Evolutionary conservation across 2,329 filamentous ascomycete genomes (phyloP).

Genomic region (Hypoxylon sp.): DNA sequence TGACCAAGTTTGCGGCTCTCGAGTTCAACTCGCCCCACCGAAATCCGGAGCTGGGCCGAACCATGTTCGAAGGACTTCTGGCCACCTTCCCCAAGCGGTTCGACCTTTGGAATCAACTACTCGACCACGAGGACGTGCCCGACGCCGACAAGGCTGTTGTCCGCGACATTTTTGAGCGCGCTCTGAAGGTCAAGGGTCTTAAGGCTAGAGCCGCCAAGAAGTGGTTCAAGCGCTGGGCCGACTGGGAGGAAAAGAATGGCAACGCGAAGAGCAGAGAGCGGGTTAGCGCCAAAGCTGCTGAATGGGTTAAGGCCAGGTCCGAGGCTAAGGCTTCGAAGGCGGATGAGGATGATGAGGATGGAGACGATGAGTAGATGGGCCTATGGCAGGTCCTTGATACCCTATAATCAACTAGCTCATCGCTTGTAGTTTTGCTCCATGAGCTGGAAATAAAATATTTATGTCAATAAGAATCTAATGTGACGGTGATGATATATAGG

Average conservation of each 20-base stretch:
- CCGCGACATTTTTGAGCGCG: constrained; percentile 83
- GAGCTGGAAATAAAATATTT: no score
- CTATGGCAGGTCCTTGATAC: no score
- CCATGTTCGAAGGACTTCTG: constrained; percentile 90
- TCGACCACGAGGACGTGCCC: constrained; percentile 79
- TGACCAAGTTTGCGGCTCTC: constrained; percentile 87
- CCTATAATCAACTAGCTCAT: no score
- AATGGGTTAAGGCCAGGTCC: constrained; percentile 68
- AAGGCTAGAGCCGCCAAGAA: constrained; percentile 85
- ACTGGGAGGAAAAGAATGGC: constrained; percentile 82
- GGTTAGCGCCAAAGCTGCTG: constrained; percentile 74
- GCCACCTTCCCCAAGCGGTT: constrained; percentile 86
- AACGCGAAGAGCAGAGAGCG: constrained; percentile 74
- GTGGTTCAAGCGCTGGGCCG: constrained; percentile 91
- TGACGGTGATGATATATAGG: no score
- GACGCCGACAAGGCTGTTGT: constrained; percentile 63
- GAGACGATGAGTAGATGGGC: constrained; percentile 37
- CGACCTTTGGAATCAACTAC: constrained; percentile 90
- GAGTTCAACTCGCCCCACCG: constrained; percentile 88
- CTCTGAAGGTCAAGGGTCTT: constrained; percentile 72
- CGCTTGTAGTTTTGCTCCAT: no score
- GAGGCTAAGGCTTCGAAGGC: constrained; percentile 48
- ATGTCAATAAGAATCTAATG: no score
- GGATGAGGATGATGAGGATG: constrained; percentile 47
- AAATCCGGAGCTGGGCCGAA: constrained; percentile 89